Percentiles rank a stretch among this genome's conserved stretches.
Conservation (phyloP, 371 early-diverging fungal genomes). For the Paramicrosporidium saccamoebae region DNA sequence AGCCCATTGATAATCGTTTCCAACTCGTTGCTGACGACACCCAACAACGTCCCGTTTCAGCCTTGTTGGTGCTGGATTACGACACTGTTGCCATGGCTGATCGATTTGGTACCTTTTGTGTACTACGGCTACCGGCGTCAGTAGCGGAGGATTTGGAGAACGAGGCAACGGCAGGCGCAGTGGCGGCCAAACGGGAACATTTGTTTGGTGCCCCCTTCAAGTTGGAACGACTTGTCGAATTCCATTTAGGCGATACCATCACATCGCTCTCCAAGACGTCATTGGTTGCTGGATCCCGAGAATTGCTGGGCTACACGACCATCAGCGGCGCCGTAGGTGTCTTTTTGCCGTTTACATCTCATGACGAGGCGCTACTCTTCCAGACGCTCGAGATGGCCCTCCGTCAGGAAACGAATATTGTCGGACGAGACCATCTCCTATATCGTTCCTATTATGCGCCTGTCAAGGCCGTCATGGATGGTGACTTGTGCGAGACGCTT, state of each 20-base stretch:
- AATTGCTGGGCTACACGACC: constrained; percentile 47
- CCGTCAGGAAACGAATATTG: constrained; percentile 22
- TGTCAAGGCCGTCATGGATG: constrained; percentile 55
- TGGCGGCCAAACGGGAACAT: constrained; percentile 32
- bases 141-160: constrained; percentile 31
- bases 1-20: constrained; percentile 33
- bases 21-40: constrained; percentile 71
- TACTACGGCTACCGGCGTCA: constrained; percentile 22
- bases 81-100: constrained; percentile 75
- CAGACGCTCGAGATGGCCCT: constrained; percentile 64
- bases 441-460: constrained; percentile 49
- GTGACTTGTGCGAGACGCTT: constrained; percentile 64
- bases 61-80: constrained; percentile 44
- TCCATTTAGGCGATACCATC: constrained; percentile 48
- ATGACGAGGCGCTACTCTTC: constrained; percentile 74
- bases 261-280: constrained; percentile 37
- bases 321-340: constrained; percentile 46
- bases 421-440: constrained; percentile 58
- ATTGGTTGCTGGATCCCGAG: constrained; percentile 48
- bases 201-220: constrained; percentile 58
- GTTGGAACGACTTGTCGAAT: constrained; percentile 30
- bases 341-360: constrained; percentile 45
- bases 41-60: constrained; percentile 53
- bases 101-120: constrained; percentile 76
- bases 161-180: constrained; percentile 46